phyloP scores from a whole-genome alignment of 2,329 filamentous ascomycete species.

The Xylaria sp. region DNA sequence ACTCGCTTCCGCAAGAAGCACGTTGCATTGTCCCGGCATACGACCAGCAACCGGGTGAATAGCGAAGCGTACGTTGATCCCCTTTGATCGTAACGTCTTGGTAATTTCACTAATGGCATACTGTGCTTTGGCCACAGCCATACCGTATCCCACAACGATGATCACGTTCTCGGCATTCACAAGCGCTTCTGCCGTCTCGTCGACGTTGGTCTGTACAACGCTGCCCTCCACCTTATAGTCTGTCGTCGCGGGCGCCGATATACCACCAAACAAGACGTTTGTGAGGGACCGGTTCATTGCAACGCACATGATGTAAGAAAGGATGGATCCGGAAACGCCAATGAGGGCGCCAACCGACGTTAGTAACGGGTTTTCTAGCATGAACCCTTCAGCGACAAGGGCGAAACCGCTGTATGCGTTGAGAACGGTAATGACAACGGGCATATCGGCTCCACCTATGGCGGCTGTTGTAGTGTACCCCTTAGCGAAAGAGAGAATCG shows the following conservation, averaged over 20 bases:
- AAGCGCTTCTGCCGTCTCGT: constrained; percentile 81
- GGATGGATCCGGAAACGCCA: constrained; percentile 86
- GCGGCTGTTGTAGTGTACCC: constrained; percentile 88
- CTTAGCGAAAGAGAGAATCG: constrained; percentile 82
- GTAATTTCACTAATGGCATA: constrained; percentile 90
- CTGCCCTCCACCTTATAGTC: constrained; percentile 83
- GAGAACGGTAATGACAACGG: constrained; percentile 87
- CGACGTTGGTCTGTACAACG: constrained; percentile 80
- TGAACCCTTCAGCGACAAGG: constrained; percentile 88
- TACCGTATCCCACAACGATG: constrained; percentile 90
- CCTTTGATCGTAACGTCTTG: constrained; percentile 74
- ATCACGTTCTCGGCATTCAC: constrained; percentile 84
- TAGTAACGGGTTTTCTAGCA: constrained; percentile 87
- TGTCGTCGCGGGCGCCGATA: constrained; percentile 68
- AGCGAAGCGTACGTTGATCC: constrained; percentile 85
- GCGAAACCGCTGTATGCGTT: constrained; percentile 94
- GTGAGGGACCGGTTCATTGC: constrained; percentile 93
- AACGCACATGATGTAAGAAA: constrained; percentile 87
- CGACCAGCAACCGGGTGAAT: constrained; percentile 91
- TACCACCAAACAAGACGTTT: constrained; percentile 88
- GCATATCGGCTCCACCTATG: constrained; percentile 95
- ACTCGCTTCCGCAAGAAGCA: constrained; percentile 85
- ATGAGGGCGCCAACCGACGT: constrained; percentile 89
- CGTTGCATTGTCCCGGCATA: constrained; percentile 95
- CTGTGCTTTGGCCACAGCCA: constrained; percentile 94